phyloP scores from a whole-genome alignment of 768 basidiomycete genomes.

The Psilocybe subaeruginosa region DNA sequence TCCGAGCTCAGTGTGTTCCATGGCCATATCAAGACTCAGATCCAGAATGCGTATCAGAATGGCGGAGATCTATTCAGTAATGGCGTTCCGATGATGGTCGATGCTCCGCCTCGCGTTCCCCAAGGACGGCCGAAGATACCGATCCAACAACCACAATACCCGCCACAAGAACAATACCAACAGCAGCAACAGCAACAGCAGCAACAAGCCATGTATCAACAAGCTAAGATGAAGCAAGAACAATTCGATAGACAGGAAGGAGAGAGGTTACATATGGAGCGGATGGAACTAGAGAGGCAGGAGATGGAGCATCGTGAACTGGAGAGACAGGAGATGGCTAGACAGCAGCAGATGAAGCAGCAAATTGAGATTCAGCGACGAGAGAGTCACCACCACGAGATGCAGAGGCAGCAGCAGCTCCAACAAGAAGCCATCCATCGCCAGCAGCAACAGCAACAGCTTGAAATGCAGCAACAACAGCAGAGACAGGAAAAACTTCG shows the following conservation, averaged over 20 bases:
- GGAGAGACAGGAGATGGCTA: slow-evolving; percentile 26
- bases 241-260: slow-evolving; percentile 30
- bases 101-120: slow-evolving; percentile 13
- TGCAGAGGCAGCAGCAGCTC: slow-evolving; percentile 19
- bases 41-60: slow-evolving; percentile 46
- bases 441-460: slow-evolving; percentile 20
- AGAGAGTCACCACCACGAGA: slow-evolving; percentile 21
- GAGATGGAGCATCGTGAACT: slow-evolving; percentile 17
- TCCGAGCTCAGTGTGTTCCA: slow-evolving; percentile 61
- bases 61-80: slow-evolving; percentile 36
- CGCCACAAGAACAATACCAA: slow-evolving; percentile 8
- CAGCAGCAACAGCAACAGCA: slow-evolving; percentile 25
- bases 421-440: slow-evolving; percentile 17
- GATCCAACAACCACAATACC: background rate
- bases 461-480: slow-evolving; percentile 21
- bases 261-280: slow-evolving; percentile 26
- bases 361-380: slow-evolving; percentile 18
- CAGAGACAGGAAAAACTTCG: slow-evolving; percentile 25
- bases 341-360: slow-evolving; percentile 23
- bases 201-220: slow-evolving; percentile 28
- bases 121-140: slow-evolving; percentile 4
- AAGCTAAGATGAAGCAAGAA: slow-evolving; percentile 28
- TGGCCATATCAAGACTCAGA: slow-evolving; percentile 52
- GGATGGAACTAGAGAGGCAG: slow-evolving; percentile 19
- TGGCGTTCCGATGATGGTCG: slow-evolving; percentile 30